phyloP scores from a whole-genome alignment of 148 eudicot genomes.

The Vaccinium macrocarpon region DNA sequence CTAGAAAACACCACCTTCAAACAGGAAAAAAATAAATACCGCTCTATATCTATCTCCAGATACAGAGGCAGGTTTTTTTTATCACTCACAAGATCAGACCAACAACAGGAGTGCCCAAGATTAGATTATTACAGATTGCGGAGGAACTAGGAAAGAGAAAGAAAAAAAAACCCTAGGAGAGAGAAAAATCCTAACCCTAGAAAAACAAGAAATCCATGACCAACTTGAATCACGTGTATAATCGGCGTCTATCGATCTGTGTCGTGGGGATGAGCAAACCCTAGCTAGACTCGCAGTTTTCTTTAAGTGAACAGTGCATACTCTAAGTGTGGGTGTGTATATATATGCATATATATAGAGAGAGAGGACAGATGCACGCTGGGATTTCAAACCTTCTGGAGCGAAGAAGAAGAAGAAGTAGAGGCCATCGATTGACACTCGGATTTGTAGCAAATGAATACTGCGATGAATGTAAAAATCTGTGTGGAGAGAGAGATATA shows the following conservation, averaged over 20 bases:
- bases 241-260: neutral
- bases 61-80: neutral
- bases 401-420: neutral
- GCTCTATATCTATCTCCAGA: neutral
- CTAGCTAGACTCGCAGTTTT: neutral
- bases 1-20: neutral
- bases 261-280: neutral
- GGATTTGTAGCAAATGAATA: neutral
- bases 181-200: neutral
- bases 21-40: neutral
- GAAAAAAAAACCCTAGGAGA: neutral
- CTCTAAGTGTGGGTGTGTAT: neutral
- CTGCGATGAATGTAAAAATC: too few species aligned
- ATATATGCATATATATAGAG: neutral
- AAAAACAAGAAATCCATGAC: neutral
- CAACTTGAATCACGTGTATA: neutral
- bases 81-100: neutral
- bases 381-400: constrained; percentile 16
- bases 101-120: neutral
- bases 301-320: neutral
- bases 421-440: neutral
- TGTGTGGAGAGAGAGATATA: neutral
- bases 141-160: neutral
- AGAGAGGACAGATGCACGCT: neutral
- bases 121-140: neutral